Conservation (phyloP, 1,284 basidiomycete species). For the Ustilago lituana region DNA sequence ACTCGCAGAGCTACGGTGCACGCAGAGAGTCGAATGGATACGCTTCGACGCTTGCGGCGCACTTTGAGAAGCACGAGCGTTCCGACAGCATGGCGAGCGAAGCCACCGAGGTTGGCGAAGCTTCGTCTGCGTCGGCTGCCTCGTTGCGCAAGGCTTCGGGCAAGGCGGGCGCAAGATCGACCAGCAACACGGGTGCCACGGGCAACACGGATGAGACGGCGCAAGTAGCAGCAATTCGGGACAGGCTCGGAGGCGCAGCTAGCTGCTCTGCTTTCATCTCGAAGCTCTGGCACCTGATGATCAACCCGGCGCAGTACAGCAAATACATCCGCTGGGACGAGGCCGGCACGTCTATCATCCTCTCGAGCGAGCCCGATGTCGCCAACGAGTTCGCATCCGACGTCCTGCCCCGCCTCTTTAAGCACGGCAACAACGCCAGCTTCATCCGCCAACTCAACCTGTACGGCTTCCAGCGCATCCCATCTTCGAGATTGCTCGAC, state of each 20-base stretch:
- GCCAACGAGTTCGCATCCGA: slow-evolving; percentile 64
- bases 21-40: slow-evolving; percentile 41
- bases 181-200: slow-evolving; percentile 41
- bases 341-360: slow-evolving; percentile 64
- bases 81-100: slow-evolving; percentile 52
- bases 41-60: slow-evolving; percentile 30
- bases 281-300: slow-evolving; percentile 67
- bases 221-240: slow-evolving; percentile 64
- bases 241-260: slow-evolving; percentile 63
- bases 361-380: slow-evolving; percentile 61
- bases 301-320: slow-evolving; percentile 61
- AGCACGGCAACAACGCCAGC: slow-evolving; percentile 66
- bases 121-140: slow-evolving; percentile 2
- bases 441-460: slow-evolving; percentile 66
- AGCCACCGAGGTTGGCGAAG: slow-evolving; percentile 43
- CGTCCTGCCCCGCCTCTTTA: slow-evolving; percentile 63
- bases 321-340: slow-evolving; percentile 64
- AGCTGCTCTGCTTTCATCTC: slow-evolving; percentile 67
- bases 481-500: slow-evolving; percentile 61
- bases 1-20: slow-evolving; percentile 35
- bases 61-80: slow-evolving; percentile 51
- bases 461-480: slow-evolving; percentile 66
- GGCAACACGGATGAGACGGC: slow-evolving; percentile 57
- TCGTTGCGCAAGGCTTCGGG: slow-evolving; percentile 25
- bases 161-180: slow-evolving; percentile 24